Evolutionary conservation across 352 stramenopile genomes (phyloP).

Genomic region (Globisporangium paddicum): DNA sequence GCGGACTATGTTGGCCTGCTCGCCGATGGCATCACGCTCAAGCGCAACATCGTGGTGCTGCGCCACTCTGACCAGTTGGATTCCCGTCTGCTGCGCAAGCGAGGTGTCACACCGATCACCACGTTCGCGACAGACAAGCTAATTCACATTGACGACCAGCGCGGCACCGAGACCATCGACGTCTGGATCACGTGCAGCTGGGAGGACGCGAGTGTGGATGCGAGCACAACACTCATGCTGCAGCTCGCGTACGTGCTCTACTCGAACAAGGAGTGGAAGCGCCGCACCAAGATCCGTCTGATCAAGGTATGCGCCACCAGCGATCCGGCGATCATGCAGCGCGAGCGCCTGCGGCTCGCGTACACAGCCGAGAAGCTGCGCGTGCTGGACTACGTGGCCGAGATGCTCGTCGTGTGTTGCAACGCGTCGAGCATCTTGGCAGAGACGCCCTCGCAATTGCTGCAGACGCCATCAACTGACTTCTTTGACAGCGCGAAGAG

Average conservation of each 20-base stretch:
- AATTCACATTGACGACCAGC: slow-evolving; percentile 8
- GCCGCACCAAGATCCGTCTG: slow-evolving; percentile 21
- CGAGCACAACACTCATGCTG: slow-evolving; percentile 37
- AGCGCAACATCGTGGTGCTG: slow-evolving; percentile 55
- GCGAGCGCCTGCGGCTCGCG: slow-evolving; percentile 21
- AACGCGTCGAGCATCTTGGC: slow-evolving; percentile 32
- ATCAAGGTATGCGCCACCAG: slow-evolving; percentile 22
- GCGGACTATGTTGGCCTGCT: slow-evolving; percentile 43
- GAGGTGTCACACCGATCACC: slow-evolving; percentile 2
- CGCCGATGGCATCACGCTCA: slow-evolving; percentile 42
- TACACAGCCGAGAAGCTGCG: slow-evolving; percentile 24
- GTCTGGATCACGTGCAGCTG: slow-evolving; percentile 46
- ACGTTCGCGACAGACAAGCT: background rate
- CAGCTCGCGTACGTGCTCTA: slow-evolving; percentile 40
- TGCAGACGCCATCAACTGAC: slow-evolving; percentile 7
- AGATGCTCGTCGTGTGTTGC: slow-evolving; percentile 39
- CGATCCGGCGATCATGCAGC: slow-evolving; percentile 16
- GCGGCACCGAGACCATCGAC: slow-evolving; percentile 36
- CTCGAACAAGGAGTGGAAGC: slow-evolving; percentile 30
- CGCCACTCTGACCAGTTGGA: slow-evolving; percentile 46
- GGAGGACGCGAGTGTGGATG: slow-evolving; percentile 24
- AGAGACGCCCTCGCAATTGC: slow-evolving; percentile 11
- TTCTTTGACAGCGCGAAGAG: slow-evolving; percentile 21
- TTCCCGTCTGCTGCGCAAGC: slow-evolving; percentile 28
- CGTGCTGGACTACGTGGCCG: slow-evolving; percentile 29